Percentiles rank a stretch among this genome's conserved stretches.
Evolutionary conservation across 768 basidiomycete species (phyloP).

Genomic region (Royoungia palumana): DNA sequence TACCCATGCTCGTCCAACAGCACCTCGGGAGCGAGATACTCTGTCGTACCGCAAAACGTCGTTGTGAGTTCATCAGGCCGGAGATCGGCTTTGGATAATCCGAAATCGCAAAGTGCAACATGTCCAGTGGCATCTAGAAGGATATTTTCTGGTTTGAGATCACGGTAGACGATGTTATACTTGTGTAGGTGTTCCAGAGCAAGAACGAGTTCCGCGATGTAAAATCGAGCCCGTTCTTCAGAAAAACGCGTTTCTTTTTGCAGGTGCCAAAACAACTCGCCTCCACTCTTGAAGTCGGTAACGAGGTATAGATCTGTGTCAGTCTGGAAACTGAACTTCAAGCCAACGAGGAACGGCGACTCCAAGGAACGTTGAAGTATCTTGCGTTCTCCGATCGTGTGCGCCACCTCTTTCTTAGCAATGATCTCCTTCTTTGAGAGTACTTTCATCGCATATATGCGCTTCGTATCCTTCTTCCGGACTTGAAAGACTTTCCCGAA

Average conservation of each 20-base stretch:
- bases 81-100: conserved; percentile 93
- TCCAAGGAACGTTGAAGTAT: conserved; percentile 92
- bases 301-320: conserved; percentile 93
- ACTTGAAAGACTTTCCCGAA: conserved; percentile 99
- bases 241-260: conserved; percentile 92
- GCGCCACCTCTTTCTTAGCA: conserved; percentile 98
- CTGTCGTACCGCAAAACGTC: conserved; percentile 98
- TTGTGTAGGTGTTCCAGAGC: conserved; percentile 97
- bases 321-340: conserved; percentile 98
- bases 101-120: conserved; percentile 97
- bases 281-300: conserved; percentile 98
- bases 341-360: conserved; percentile 94
- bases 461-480: conserved; percentile 94
- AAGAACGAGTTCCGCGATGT: conserved; percentile 92
- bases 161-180: conserved; percentile 93
- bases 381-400: conserved; percentile 99
- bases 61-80: conserved; percentile 95
- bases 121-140: conserved; percentile 97
- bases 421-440: conserved; percentile 98
- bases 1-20: conserved; percentile 97
- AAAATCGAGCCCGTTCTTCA: conserved; percentile 93
- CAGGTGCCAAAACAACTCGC: conserved; percentile 97
- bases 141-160: conserved; percentile 98
- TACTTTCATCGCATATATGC: conserved; percentile 99
- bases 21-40: conserved; percentile 98